Evolutionary conservation across 2,329 filamentous ascomycete genomes (phyloP).

Genomic region (Cordyceps farinosa): DNA sequence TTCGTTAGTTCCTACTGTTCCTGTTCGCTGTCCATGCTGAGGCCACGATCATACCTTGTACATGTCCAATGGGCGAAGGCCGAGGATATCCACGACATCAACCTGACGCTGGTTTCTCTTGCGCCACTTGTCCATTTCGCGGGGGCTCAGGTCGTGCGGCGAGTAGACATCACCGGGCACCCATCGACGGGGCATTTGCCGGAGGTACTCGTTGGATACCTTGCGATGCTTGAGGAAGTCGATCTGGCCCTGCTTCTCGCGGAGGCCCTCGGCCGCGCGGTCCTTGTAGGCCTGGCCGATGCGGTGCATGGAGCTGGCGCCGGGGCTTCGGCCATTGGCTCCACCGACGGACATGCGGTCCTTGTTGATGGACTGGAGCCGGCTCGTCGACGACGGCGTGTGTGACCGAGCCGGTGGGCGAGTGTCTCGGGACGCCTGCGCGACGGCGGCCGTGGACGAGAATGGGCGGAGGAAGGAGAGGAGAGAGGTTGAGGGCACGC

Average conservation of each 20-base stretch:
- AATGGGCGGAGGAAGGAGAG: slow-evolving; percentile 27
- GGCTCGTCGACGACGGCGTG: slow-evolving; percentile 22
- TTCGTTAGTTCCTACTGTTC: not conserved
- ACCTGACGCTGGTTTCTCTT: slow-evolving; percentile 51
- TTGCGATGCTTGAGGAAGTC: slow-evolving; percentile 39
- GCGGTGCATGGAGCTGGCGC: slow-evolving; percentile 15
- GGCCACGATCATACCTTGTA: slow-evolving; percentile 66
- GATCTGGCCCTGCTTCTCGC: slow-evolving; percentile 33
- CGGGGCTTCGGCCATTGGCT: slow-evolving; percentile 3
- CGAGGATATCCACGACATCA: slow-evolving; percentile 78
- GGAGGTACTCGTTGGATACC: slow-evolving; percentile 51
- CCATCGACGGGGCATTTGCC: slow-evolving; percentile 69
- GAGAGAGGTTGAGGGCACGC: slow-evolving; percentile 21
- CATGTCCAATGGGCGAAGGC: slow-evolving; percentile 74
- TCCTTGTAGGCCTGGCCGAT: slow-evolving; percentile 29
- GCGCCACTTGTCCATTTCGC: slow-evolving; percentile 80
- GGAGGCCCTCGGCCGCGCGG: slow-evolving; percentile 22
- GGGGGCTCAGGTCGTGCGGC: slow-evolving; percentile 76
- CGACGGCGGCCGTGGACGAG: slow-evolving; percentile 28
- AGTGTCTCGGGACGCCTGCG: slow-evolving; percentile 27
- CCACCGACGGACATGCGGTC: slow-evolving; percentile 16
- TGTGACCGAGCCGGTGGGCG: slow-evolving; percentile 24
- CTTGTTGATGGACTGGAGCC: slow-evolving; percentile 18
- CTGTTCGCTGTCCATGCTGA: not conserved
- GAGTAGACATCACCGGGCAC: slow-evolving; percentile 79